phyloP scores from a whole-genome alignment of 139 green algal species.

The Spirogloea muscicola region DNA sequence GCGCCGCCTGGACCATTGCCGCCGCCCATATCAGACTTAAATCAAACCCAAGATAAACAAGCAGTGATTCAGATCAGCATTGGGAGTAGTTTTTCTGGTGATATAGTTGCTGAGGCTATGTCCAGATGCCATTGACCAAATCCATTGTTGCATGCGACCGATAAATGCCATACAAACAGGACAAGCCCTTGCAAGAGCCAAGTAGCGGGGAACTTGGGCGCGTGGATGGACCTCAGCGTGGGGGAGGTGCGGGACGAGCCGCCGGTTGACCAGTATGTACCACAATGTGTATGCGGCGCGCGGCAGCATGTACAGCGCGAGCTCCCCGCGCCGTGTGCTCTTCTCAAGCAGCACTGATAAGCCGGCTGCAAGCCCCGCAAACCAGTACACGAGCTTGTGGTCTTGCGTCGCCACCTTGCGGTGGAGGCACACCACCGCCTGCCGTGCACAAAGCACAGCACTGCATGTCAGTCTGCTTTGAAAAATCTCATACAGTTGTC shows the following conservation, averaged over 20 bases:
- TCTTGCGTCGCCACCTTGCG: slow-evolving; percentile 18
- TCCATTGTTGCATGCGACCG: too few relatives aligned
- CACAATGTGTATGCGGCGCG: slow-evolving; percentile 47
- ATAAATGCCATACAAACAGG: too few relatives aligned
- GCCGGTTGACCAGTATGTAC: slow-evolving; percentile 44
- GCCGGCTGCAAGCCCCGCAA: slow-evolving; percentile 5
- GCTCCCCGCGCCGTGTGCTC: slow-evolving; percentile 46
- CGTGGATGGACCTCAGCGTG: slow-evolving; percentile 15
- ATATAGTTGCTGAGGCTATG: too few relatives aligned
- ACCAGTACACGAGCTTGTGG: slow-evolving; percentile 34
- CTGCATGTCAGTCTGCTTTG: too few relatives aligned
- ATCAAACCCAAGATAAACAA: too few relatives aligned
- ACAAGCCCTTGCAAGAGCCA: too few relatives aligned
- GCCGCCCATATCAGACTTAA: too few relatives aligned
- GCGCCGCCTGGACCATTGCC: slow-evolving; percentile 53
- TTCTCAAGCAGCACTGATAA: slow-evolving; percentile 54
- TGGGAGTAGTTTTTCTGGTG: too few relatives aligned
- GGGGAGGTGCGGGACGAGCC: slow-evolving; percentile 15
- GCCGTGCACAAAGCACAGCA: too few relatives aligned
- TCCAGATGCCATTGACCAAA: too few relatives aligned
- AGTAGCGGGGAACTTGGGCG: not conserved
- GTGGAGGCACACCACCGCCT: slow-evolving; percentile 27
- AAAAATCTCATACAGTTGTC: too few relatives aligned
- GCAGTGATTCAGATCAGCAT: too few relatives aligned
- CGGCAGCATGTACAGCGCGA: slow-evolving; percentile 53